phyloP scores from a whole-genome alignment of 495 filamentous ascomycete genomes.

The Lineolata rhizophorae region DNA sequence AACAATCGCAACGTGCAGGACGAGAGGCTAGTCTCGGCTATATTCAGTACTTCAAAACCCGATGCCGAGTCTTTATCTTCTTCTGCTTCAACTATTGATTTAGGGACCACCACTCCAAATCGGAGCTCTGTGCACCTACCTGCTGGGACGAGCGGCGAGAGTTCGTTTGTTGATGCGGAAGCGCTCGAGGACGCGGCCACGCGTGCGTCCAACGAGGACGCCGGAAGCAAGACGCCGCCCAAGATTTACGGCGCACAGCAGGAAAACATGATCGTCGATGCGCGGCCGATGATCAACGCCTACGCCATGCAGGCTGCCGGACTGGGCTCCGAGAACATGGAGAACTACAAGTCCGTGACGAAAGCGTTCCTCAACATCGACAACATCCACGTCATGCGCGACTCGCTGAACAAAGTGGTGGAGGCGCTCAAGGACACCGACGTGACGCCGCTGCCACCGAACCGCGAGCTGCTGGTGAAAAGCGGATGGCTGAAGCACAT shows the following conservation, averaged over 20 bases:
- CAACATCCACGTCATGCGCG: slow-evolving; percentile 97
- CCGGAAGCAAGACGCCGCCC: slow-evolving; percentile 19
- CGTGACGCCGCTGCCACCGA: slow-evolving; percentile 63
- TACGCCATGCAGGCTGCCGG: slow-evolving; percentile 89
- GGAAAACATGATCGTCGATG: slow-evolving; percentile 90
- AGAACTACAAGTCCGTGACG: slow-evolving; percentile 79
- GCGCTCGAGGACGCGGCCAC: slow-evolving; percentile 54
- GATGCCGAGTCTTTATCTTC: slow-evolving; percentile 21
- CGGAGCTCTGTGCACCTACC: slow-evolving; percentile 8
- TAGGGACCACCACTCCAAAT: slow-evolving; percentile 7
- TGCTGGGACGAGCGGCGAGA: background rate
- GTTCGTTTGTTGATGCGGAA: slow-evolving; percentile 32
- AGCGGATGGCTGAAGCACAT: slow-evolving; percentile 93
- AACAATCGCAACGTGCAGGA: slow-evolving; percentile 88
- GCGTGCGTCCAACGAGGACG: slow-evolving; percentile 12
- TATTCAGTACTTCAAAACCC: slow-evolving; percentile 59
- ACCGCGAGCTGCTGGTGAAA: slow-evolving; percentile 55
- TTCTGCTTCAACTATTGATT: slow-evolving; percentile 16
- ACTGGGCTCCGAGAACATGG: slow-evolving; percentile 92
- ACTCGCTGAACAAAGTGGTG: slow-evolving; percentile 71
- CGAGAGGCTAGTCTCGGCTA: slow-evolving; percentile 78
- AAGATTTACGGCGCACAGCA: slow-evolving; percentile 82
- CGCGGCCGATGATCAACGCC: slow-evolving; percentile 85
- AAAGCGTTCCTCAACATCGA: slow-evolving; percentile 95
- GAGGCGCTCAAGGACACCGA: slow-evolving; percentile 87